Evolutionary conservation across 2,329 filamentous ascomycete species (phyloP), one percentile per base, ranked within the genome.

Genomic region (Alternaria tenuissima): DNA sequence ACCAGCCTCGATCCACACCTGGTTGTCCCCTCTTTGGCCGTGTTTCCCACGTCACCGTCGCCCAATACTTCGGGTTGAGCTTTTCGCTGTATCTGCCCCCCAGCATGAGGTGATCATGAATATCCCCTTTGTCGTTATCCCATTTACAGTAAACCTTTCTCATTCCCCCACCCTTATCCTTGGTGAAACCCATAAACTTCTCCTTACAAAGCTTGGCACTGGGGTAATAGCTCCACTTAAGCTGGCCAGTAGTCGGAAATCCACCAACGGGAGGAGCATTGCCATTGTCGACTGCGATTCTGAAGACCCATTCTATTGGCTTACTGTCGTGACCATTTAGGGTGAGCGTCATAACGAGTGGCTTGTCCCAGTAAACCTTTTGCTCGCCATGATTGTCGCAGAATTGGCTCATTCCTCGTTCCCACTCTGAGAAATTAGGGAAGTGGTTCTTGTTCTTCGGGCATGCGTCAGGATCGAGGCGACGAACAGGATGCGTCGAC

Each of bases 251-350:
- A 26, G 24, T 26, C 24, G 28, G 28, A 30, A 30, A 30, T 11
- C 28, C 28, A 30, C 28, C 20, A 30, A 20, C 24, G 2, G 30
- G 39, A n/a, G 14, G 28, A 11, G 5, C 20, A 9, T 11, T 32
- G 5, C n/a, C 32, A 26, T 38, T 41, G 4, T 57, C 38, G 43
- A 49, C 28, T 16, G 28, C 7, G 0, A 62, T 39, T 43, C 44
- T 39, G 39, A 42, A 62, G 7, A 62, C 30, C 55, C 59, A 62
- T 5, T 47, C 24, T 9, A 59, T 54, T 36, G 55, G 59, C 7
- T 52, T 55, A 4, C 14, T 4, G 51, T 58, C 48, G 18, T 39
- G 39, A 22, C 49, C 48, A 16, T n/a, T 47, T 0, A 60, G 14
- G 18, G 24, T 34, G 39, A 49, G 28, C 14, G 57, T 60, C 22